These are phyloP conservation scores for Penicillium sp. DNA, from an alignment of 2,329 filamentous ascomycete genomes.

Conservation along the genomic window DNA sequence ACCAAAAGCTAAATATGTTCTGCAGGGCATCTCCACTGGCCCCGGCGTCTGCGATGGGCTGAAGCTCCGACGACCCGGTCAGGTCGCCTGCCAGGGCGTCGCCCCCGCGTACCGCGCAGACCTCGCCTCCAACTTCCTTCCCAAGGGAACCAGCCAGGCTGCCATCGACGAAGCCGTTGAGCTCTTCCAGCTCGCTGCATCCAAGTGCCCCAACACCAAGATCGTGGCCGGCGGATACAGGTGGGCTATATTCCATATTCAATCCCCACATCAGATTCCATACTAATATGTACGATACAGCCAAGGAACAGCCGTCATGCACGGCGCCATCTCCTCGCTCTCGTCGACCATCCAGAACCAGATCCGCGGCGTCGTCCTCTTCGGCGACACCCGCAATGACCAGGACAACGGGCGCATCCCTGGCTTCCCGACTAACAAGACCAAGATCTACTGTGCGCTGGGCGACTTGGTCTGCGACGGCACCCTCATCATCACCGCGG, in stretches of 20 bases:
- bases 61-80: slow-evolving; percentile 19
- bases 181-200: slow-evolving; percentile 47
- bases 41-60: slow-evolving; percentile 37
- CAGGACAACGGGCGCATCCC: slow-evolving; percentile 47
- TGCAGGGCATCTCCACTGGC: slow-evolving; percentile 37
- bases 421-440: slow-evolving; percentile 47
- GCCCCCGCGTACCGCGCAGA: slow-evolving; percentile 48
- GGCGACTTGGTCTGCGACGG: slow-evolving; percentile 57
- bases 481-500: slow-evolving; percentile 46
- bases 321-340: slow-evolving; percentile 44
- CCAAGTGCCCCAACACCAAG: slow-evolving; percentile 52
- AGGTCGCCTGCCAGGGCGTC: slow-evolving; percentile 50
- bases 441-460: slow-evolving; percentile 52
- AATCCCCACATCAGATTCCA: background rate
- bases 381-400: slow-evolving; percentile 50
- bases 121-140: slow-evolving; percentile 44
- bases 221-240: slow-evolving; percentile 52
- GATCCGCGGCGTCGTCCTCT: slow-evolving; percentile 48
- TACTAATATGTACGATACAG: slow-evolving; percentile 7
- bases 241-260: background rate
- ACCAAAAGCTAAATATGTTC: no score
- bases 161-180: slow-evolving; percentile 48
- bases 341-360: slow-evolving; percentile 29
- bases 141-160: slow-evolving; percentile 39
- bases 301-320: slow-evolving; percentile 52